phyloP scores from a whole-genome alignment of 768 basidiomycete species.

The Hericium erinaceus region DNA sequence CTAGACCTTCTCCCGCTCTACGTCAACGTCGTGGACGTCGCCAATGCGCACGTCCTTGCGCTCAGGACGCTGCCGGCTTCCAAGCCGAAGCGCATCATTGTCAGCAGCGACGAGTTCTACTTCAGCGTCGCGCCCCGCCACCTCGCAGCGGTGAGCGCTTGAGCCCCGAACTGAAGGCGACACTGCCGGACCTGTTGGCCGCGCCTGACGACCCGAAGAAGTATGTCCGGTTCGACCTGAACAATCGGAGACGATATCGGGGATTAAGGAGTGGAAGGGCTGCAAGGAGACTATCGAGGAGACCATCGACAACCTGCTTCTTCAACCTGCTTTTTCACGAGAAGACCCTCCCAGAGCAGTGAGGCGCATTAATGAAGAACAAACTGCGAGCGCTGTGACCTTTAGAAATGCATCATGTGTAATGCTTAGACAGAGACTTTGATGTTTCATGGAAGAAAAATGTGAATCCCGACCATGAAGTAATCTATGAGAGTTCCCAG shows the following conservation, averaged over 20 bases:
- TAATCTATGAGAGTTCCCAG: too few relatives aligned
- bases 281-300: constrained; percentile 5
- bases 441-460: too few relatives aligned
- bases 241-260: background rate
- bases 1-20: background rate
- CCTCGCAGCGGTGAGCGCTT: too few relatives aligned
- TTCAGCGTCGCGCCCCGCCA: background rate
- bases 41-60: background rate
- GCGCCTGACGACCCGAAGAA: constrained; percentile 2
- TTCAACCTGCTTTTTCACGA: too few relatives aligned
- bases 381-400: too few relatives aligned
- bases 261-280: background rate
- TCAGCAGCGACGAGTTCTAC: background rate
- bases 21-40: background rate
- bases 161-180: too few relatives aligned
- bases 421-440: too few relatives aligned
- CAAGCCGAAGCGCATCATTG: background rate
- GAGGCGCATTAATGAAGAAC: background rate
- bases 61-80: background rate
- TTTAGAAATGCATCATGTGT: too few relatives aligned
- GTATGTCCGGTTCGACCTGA: background rate
- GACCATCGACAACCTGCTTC: background rate
- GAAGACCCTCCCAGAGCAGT: background rate
- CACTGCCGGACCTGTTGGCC: too few relatives aligned
- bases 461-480: too few relatives aligned